phyloP scores from a whole-genome alignment of 1,284 basidiomycete genomes.

The Fomitopsis betulina region DNA sequence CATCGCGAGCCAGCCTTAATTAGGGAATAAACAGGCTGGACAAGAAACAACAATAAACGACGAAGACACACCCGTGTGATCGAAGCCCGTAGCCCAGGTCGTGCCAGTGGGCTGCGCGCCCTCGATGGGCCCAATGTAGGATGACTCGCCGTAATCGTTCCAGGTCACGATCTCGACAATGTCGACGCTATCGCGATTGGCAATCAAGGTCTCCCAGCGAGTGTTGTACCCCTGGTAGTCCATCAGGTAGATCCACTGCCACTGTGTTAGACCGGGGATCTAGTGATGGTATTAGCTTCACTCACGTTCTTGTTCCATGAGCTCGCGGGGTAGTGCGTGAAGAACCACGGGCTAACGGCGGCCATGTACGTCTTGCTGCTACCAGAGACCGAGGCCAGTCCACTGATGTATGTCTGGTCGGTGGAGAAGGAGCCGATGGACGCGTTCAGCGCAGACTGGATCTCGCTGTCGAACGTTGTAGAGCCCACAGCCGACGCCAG shows the following conservation, averaged over 20 bases:
- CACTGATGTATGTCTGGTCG: slow-evolving; percentile 37
- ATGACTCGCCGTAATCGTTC: slow-evolving; percentile 36
- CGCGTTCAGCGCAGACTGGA: slow-evolving; percentile 34
- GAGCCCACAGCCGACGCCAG: slow-evolving; percentile 1
- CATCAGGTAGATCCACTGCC: slow-evolving; percentile 39
- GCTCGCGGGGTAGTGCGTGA: slow-evolving; percentile 66
- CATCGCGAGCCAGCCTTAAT: slow-evolving; percentile 56
- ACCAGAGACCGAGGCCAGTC: slow-evolving; percentile 20
- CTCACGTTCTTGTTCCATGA: slow-evolving; percentile 80
- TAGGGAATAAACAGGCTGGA: neutral
- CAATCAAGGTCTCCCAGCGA: slow-evolving; percentile 72
- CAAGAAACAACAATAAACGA: neutral
- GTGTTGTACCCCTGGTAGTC: slow-evolving; percentile 69
- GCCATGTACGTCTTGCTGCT: slow-evolving; percentile 22
- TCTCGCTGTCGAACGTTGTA: slow-evolving; percentile 12
- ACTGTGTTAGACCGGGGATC: neutral
- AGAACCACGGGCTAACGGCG: slow-evolving; percentile 56
- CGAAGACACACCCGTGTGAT: slow-evolving; percentile 36
- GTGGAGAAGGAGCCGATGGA: slow-evolving; percentile 39
- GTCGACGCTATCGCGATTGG: slow-evolving; percentile 50
- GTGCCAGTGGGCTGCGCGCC: slow-evolving; percentile 51
- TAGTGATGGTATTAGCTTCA: neutral
- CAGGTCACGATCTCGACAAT: slow-evolving; percentile 39
- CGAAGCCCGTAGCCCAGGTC: slow-evolving; percentile 31
- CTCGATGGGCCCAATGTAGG: slow-evolving; percentile 56